Base-by-base conservation (phyloP, 805 yeast species). In the Yarrowia sp. region DNA sequence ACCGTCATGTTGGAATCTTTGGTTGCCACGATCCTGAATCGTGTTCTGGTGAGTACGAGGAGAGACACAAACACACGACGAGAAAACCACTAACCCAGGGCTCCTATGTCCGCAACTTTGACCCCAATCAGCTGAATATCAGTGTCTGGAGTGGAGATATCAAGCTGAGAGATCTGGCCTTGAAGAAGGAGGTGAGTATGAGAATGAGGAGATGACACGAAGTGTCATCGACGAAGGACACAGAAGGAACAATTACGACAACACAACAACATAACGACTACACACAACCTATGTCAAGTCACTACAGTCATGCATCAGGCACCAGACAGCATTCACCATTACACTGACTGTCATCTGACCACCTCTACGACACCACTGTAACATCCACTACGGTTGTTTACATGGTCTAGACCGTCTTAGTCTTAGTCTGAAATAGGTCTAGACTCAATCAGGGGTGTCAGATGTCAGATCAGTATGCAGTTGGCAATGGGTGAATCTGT, bases 111-210 rank as follows among this genome's bases (percentile, higher is more conserved):
- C 96, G 96, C 77, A 90, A 96, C 76, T 95, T 95, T 75, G 99
- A 95, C 77, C 92, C 98, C 15, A 90, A 89, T 69, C 97, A 95
- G 73, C 79, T 95, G 71, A 92, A 95, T 71, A 92, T 95, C 65
- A 99, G 98, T 5, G 92, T 95, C 38, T 92, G 98, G 97, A 85
- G 92, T 71, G 99, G 99, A 41, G 98, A 95, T 79, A 98, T 92
- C 35, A 90, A 90, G 73, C 79, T 95, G 64, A 82, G 81, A 67
- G 86, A 92, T 73, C 81, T 96, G 67, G 83, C 87, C 65, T 79
- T 95, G 66, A 91, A 90, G 76, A 88, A 89, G 67, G 98, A 92
- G 73, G 79, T 76, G 66, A 51, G 77, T 65, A 22, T 18, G 11
- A 51, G 77, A 65, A 22, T 18, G 11, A 4, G 6, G 11, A 22